phyloP scores from a whole-genome alignment of 2,329 filamentous ascomycete genomes.

The Fusarium circinatum region DNA sequence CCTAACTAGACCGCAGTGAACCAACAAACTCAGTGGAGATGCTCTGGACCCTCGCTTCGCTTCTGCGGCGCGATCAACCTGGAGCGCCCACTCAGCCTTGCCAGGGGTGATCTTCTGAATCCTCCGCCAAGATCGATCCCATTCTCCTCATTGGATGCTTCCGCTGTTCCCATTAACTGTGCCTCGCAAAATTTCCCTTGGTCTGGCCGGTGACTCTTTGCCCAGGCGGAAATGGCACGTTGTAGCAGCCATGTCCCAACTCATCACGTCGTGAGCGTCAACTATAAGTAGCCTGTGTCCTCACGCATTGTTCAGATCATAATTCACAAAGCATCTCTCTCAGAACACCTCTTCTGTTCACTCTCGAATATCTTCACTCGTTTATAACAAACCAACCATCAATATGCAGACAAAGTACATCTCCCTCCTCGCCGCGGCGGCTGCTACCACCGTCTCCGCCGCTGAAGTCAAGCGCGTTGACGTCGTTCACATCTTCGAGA shows the following conservation, averaged over 20 bases:
- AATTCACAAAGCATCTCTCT: background rate
- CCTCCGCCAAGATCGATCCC: background rate
- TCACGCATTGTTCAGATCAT: background rate
- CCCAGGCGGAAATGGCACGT: background rate
- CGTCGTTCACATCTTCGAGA: slow-evolving; percentile 28
- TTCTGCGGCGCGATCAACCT: background rate
- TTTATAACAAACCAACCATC: background rate
- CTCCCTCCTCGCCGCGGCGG: slow-evolving; percentile 17
- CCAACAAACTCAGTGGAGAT: background rate
- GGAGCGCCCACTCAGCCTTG: slow-evolving; percentile 12
- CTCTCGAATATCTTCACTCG: background rate
- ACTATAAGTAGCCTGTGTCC: slow-evolving; percentile 3
- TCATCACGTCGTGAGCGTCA: background rate
- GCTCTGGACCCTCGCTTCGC: background rate
- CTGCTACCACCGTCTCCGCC: slow-evolving; percentile 8
- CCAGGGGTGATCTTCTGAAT: background rate
- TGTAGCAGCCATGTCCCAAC: background rate
- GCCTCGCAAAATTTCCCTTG: slow-evolving; percentile 1
- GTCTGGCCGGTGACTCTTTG: background rate
- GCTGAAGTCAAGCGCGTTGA: slow-evolving; percentile 9
- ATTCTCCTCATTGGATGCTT: background rate
- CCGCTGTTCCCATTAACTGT: background rate
- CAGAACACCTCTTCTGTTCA: background rate
- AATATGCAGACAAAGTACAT: slow-evolving; percentile 21
- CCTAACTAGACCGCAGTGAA: background rate